Percentiles rank a stretch among this genome's conserved stretches.
Evolutionary conservation across 2,329 filamentous ascomycete genomes (phyloP).

Genomic region (Aspergillus persii): DNA sequence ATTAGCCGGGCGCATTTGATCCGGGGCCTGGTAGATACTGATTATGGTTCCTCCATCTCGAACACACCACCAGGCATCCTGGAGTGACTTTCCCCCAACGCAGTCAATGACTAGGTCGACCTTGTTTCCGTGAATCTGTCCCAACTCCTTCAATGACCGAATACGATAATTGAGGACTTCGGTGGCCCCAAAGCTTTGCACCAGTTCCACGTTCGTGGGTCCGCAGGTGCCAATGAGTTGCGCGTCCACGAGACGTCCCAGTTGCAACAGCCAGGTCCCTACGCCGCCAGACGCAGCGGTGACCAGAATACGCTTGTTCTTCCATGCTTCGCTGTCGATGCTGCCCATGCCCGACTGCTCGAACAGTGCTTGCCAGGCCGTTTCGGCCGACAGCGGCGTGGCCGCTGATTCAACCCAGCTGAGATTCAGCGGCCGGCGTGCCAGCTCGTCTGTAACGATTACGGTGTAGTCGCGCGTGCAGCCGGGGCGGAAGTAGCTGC

Average conservation of each 20-base stretch:
- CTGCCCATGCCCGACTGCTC: slow-evolving; percentile 29
- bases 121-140: slow-evolving; percentile 20
- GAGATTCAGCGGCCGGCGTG: slow-evolving; percentile 33
- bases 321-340: slow-evolving; percentile 13
- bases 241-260: slow-evolving; percentile 24
- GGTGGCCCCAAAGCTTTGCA: slow-evolving; percentile 41
- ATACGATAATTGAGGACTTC: slow-evolving; percentile 43
- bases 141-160: slow-evolving; percentile 24
- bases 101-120: slow-evolving; percentile 49
- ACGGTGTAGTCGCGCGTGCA: slow-evolving; percentile 40
- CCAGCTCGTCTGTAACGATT: slow-evolving; percentile 36
- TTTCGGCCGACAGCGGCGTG: slow-evolving; percentile 42
- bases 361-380: slow-evolving; percentile 47
- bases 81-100: slow-evolving; percentile 41
- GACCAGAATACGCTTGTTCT: slow-evolving; percentile 43
- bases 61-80: slow-evolving; percentile 44
- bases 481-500: slow-evolving; percentile 35
- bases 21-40: slow-evolving; percentile 41
- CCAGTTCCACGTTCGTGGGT: slow-evolving; percentile 37
- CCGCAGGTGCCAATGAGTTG: slow-evolving; percentile 43
- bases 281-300: slow-evolving; percentile 47
- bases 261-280: slow-evolving; percentile 45
- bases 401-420: slow-evolving; percentile 38
- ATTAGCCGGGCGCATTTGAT: slow-evolving; percentile 28
- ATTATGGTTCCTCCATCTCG: slow-evolving; percentile 38